Evolutionary conservation across 345 rosid genomes (phyloP), one percentile per base, ranked within the genome.

Genomic region (Gossypium longicalyx): DNA sequence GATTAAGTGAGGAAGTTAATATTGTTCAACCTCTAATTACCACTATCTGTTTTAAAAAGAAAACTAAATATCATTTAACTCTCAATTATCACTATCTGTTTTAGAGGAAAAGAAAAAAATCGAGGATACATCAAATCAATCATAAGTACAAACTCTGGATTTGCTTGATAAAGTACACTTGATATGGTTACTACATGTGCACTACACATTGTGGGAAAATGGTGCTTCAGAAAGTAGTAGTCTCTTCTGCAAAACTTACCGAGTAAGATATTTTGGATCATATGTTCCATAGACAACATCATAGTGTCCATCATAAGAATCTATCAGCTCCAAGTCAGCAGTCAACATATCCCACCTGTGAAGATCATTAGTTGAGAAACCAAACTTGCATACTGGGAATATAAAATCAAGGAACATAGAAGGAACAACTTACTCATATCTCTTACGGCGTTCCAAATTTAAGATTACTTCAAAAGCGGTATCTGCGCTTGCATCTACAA

Each of bases 341-440:
- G 98, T 90, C 85, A 95, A 85, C 73, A 83, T 81, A 85, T 95
- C 99, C 99, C 99, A 95, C 88, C 99, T 95, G 96, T 74, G 78
- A 78, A 67, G 74, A 74, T 75, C 69, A 60, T 82, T 72, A 75
- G 54, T 61, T 75, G 82, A 77, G 70, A 67, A 67, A 25, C 57
- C 25, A 80, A 64, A 73, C 52, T 64, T 60, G 34, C 58, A 78
- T 58, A 75, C 51, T 69, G 15, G 63, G 64, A 62, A 68, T 64
- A 19, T 76, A 34, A 63, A 71, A 56, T 72, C 58, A 20, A 71
- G 48, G 74, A 44, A 70, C 65, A 79, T 3, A 75, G 61, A 54
- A 34, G 15, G 64, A 65, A 76, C 51, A 82, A 67, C 98, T 86
- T 89, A 93, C 99, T 95, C 97, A 11, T 95, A 91, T 95, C 99